Base-by-base conservation (phyloP, 2,329 filamentous ascomycete genomes). In the Fusarium tricinctum region DNA sequence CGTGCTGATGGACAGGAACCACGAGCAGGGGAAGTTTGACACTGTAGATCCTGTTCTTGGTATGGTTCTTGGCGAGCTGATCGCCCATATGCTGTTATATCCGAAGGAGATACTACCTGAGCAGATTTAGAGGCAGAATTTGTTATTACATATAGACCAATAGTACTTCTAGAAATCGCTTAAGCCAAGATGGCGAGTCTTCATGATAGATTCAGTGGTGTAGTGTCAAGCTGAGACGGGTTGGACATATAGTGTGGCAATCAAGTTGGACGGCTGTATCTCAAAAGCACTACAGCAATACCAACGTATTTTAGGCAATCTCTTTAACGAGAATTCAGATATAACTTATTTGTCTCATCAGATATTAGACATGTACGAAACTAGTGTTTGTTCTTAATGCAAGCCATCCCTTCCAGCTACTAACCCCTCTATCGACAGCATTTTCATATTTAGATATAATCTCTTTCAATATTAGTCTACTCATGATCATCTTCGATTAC, bases 1-100 rank as follows among this genome's bases (percentile, higher is more conserved):
- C 43, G 49, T 48, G 43, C 49, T 26, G 35, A 57, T 48, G 38
- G 26, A 33, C 59, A 47, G 42, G 42, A 17, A 63, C 48, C 42
- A 22, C 20, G 48, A 38, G 32, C 15, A n/a, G n/a, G 42, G 42
- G 13, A 5, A 14, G n/a, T 43, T 20, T 38, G 35, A 33, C 33
- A 38, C 14, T 23, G 14, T 9, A 14, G 8, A 39, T 46, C 17
- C 38, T 30, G 9, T 20, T 39, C 19, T 28, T 48, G 44, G 26
- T 20, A 14, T 13, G 15, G 7, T 17, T 26, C 14, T 4, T 15
- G 23, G 8, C 13, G 10, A 17, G 17, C 7, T 19, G 14, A 26
- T 20, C 4, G 10, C 12, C 20, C 13, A 4, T 7, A 13, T 28
- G 20, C 33, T 30, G n/a, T 54, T 20, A 57, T 35, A 5, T 30